Conservation (phyloP, 2,329 filamentous ascomycete species). For the Cryphonectria radicalis region DNA sequence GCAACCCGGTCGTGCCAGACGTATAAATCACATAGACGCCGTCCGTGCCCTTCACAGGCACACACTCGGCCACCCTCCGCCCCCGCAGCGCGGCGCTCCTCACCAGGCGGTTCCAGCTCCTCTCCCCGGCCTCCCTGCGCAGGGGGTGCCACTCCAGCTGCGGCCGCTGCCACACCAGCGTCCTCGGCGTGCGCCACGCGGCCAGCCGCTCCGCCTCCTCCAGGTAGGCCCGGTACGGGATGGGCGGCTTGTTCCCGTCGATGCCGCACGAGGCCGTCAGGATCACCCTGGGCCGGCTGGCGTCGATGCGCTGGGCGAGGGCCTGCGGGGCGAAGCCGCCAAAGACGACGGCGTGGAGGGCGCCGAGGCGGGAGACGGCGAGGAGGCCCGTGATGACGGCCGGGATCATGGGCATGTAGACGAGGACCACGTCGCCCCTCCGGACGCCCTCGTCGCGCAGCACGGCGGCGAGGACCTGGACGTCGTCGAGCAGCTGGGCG, state of each 20-base stretch:
- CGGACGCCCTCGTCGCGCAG: conserved; percentile 80
- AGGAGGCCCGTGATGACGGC: conserved; percentile 85
- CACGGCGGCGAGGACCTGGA: conserved; percentile 81
- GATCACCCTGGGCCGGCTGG: conserved; percentile 73
- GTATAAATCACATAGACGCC: conserved; percentile 92
- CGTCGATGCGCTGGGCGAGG: conserved; percentile 86
- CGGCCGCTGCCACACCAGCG: conserved; percentile 84
- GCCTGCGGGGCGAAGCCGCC: conserved; percentile 85
- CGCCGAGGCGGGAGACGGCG: conserved; percentile 79
- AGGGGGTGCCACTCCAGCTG: conserved; percentile 74
- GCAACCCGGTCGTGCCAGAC: conserved; percentile 78
- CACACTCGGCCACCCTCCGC: conserved; percentile 63
- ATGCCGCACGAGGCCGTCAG: conserved; percentile 93
- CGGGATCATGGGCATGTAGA: conserved; percentile 98
- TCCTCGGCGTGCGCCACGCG: conserved; percentile 70
- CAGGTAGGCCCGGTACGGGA: conserved; percentile 78
- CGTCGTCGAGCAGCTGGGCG: conserved; percentile 73
- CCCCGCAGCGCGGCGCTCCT: conserved; percentile 70
- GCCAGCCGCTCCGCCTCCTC: conserved; percentile 72
- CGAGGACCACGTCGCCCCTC: conserved; percentile 83
- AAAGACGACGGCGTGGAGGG: conserved; percentile 90
- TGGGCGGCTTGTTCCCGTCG: conserved; percentile 79
- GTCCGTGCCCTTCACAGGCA: conserved; percentile 78
- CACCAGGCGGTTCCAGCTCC: conserved; percentile 79
- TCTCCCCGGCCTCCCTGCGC: conserved; percentile 68